Evolutionary conservation across 2,329 filamentous ascomycete genomes (phyloP), one percentile per base, ranked within the genome.

Genomic region (Taxawa tesnikishii): DNA sequence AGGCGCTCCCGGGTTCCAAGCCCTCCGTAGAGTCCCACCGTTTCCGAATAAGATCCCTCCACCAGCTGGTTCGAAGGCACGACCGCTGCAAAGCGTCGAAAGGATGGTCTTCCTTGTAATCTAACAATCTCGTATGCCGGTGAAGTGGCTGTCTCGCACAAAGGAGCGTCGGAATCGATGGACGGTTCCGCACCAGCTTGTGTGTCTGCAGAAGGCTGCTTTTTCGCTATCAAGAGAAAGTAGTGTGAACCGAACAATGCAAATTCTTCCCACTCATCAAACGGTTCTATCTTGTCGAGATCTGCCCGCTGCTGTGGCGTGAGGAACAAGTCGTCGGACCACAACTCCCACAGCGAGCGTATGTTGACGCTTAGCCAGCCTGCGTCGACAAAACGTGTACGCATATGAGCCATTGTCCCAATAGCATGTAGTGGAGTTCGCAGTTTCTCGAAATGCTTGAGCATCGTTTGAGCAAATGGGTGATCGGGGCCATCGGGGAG

Each of bases 251-350:
- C 75, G 53, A 92, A 94, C 1, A 94, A 62, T 3, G 80, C 76
- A 49, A 94, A 85, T 47, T 94, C 88, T 55, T 96, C 88, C 84
- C 84, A 94, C 56, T 94, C 87, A 53, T 96, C 88, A 49, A 96
- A 94, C 1, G 79, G 75, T 48, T 94, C 88, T 11, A 85, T 56
- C 1, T 59, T 49, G 44, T 94, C 79, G 10, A 94, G 58, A 8
- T 58, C 59, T 21, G 51, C 59, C 40, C 83, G 70, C 39, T 83
- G 68, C 1, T 65, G 55, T 1, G 66, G 48, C 5, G 63, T 64
- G 13, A 93, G 56, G 51, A 87, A 87, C 3, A 59, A 49, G 10
- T 73, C 62, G 42, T 81, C 73, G 8, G 69, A 73, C 87, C 87
- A 94, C 1, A 85, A 63, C 34, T 84, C 71, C 83, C 87, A 94